Conservation (phyloP, 441 rosid genomes). For the Macaranga tanarius region DNA sequence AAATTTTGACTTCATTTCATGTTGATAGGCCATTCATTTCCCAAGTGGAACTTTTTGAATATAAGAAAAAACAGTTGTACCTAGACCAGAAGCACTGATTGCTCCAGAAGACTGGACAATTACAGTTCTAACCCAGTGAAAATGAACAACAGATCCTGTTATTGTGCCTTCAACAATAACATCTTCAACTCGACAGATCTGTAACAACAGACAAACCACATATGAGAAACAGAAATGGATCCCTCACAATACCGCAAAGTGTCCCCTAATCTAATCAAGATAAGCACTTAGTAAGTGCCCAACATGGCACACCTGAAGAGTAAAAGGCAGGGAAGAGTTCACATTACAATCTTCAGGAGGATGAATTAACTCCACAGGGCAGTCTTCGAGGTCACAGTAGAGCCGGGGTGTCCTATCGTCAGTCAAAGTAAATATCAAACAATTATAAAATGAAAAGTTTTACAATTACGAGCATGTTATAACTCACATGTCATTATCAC, state of each 20-base stretch:
- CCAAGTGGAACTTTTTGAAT: not conserved
- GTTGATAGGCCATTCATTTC: slow-evolving; percentile 3
- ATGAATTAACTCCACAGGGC: slow-evolving; percentile 81
- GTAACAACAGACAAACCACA: slow-evolving; percentile 30
- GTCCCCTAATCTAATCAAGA: slow-evolving; percentile 29
- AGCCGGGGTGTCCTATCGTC: slow-evolving; percentile 64
- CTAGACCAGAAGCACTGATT: slow-evolving; percentile 72
- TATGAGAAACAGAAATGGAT: slow-evolving; percentile 24
- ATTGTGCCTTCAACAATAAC: slow-evolving; percentile 65
- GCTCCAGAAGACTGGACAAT: slow-evolving; percentile 56
- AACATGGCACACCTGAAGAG: slow-evolving; percentile 69
- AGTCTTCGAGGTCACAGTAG: slow-evolving; percentile 71
- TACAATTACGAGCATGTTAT: slow-evolving; percentile 9
- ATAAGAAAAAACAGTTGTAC: slow-evolving; percentile 33
- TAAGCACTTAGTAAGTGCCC: slow-evolving; percentile 23
- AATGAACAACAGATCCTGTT: slow-evolving; percentile 80
- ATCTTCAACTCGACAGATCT: slow-evolving; percentile 94
- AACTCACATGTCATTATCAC: slow-evolving; percentile 77
- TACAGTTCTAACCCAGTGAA: slow-evolving; percentile 79
- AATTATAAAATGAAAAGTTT: slow-evolving; percentile 15
- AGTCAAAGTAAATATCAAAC: slow-evolving; percentile 26
- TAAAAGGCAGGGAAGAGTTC: slow-evolving; percentile 81
- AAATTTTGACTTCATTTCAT: slow-evolving; percentile 4
- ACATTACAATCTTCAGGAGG: slow-evolving; percentile 95
- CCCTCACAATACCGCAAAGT: slow-evolving; percentile 18